phyloP scores from a whole-genome alignment of 2,329 filamentous ascomycete genomes.

The Parasarocladium wereldwijsianum region DNA sequence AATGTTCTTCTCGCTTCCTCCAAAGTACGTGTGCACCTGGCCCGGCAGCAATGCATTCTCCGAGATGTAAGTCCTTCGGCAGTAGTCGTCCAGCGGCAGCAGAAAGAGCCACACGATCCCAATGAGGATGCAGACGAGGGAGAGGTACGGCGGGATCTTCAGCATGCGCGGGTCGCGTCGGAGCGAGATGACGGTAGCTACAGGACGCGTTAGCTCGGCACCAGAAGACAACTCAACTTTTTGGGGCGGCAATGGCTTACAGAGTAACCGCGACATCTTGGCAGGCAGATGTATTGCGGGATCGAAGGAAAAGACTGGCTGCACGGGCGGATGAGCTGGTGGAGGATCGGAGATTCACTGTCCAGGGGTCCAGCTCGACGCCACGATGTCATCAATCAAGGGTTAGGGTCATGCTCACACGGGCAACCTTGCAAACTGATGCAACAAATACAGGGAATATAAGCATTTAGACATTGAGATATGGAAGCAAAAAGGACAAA shows the following conservation, averaged over 20 bases:
- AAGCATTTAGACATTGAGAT: too few relatives aligned
- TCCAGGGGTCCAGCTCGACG: too few relatives aligned
- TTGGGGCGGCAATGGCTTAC: slow-evolving; percentile 19
- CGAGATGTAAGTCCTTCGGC: slow-evolving; percentile 84
- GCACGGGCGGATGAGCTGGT: too few relatives aligned
- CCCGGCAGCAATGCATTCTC: slow-evolving; percentile 93
- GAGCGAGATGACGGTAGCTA: slow-evolving; percentile 52
- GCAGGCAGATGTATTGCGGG: not conserved
- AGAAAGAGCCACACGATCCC: slow-evolving; percentile 83
- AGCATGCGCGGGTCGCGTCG: slow-evolving; percentile 70
- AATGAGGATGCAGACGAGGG: slow-evolving; percentile 67
- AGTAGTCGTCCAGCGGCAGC: slow-evolving; percentile 81
- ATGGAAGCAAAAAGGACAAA: too few relatives aligned
- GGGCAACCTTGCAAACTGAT: too few relatives aligned
- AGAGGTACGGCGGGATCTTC: slow-evolving; percentile 76
- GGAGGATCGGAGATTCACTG: too few relatives aligned
- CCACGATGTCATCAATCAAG: too few relatives aligned
- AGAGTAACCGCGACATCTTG: slow-evolving; percentile 38
- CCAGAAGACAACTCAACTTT: not conserved
- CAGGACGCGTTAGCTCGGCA: not conserved
- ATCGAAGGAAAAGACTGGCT: slow-evolving; percentile 2
- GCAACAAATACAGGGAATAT: too few relatives aligned
- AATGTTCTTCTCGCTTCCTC: slow-evolving; percentile 88
- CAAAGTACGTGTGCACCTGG: slow-evolving; percentile 96
- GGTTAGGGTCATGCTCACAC: too few relatives aligned